Conservation (phyloP, 1,139 yeast genomes). For the Chernovozyma aurita region DNA sequence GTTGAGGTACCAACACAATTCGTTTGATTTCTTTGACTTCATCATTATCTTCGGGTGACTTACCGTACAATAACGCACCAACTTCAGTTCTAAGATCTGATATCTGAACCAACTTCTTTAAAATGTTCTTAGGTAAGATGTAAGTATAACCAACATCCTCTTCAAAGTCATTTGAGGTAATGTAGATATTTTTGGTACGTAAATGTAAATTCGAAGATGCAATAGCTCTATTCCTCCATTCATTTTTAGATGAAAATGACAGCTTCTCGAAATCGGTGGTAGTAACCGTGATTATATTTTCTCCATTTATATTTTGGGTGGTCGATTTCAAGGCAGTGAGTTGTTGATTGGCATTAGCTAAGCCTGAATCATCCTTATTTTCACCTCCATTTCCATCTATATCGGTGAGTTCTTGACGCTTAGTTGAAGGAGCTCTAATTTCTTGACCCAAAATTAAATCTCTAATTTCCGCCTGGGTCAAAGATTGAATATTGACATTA, state of each 20-base stretch:
- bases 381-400: constrained; percentile 57
- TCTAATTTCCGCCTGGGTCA: constrained; percentile 90
- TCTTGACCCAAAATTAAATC: constrained; percentile 95
- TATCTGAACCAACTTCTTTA: constrained; percentile 73
- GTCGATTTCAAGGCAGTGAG: constrained; percentile 79
- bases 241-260: constrained; percentile 77
- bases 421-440: constrained; percentile 81
- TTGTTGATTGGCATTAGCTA: constrained; percentile 35
- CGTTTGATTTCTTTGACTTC: constrained; percentile 74
- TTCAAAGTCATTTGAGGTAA: constrained; percentile 49
- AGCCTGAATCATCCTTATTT: constrained; percentile 21
- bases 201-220: constrained; percentile 69
- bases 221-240: constrained; percentile 89
- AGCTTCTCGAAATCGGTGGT: constrained; percentile 87
- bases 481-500: constrained; percentile 77
- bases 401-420: constrained; percentile 74
- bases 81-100: constrained; percentile 81
- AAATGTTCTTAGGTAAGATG: constrained; percentile 75
- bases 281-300: constrained; percentile 89
- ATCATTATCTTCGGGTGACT: constrained; percentile 63
- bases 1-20: constrained; percentile 82
- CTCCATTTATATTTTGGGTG: constrained; percentile 92
- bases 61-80: constrained; percentile 78
- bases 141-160: constrained; percentile 56
- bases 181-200: constrained; percentile 74